Base-by-base conservation (phyloP, 2,329 filamentous ascomycete species). In the Tolypocladium cylindrosporum region DNA sequence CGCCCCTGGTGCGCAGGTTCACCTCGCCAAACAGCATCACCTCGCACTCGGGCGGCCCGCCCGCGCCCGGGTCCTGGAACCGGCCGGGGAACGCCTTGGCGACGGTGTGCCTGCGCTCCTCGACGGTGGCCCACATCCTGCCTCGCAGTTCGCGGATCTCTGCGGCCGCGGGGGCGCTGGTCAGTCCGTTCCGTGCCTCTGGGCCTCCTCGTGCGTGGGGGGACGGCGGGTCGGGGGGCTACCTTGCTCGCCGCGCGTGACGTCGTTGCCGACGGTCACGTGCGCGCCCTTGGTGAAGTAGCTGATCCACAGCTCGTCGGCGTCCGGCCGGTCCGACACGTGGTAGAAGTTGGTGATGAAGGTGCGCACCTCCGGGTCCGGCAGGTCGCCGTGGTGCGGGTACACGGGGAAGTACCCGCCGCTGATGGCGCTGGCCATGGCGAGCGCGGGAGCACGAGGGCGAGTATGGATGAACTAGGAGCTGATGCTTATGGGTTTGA, bases 311-410 rank as follows among this genome's bases (percentile, higher is more conserved):
- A 73, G 69, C 57, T 76, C 72, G 54, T 77, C 72, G 60, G 66
- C 65, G n/a, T 70, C 69, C 4, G 66, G 64, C 31, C 71, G 71
- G 61, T 80, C 78, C 31, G 77, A 79, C 14, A 70, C 63, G 4
- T 65, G 68, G 65, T 75, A 80, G 63, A 80, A 80, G 39, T 67
- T 66, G 57, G 71, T 69, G 59, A 79, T 70, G 55, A 79, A 79
- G 36, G 65, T 65, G 51, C 66, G 69, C 50, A 73, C 64, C 58
- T 66, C 66, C 36, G 66, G 64, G 24, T 73, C 70, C 3, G 67
- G 65, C 51, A 69, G 66, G 19, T 61, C 62, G 27, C 65, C 67
- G 52, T 65, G 62, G 36, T 67, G 62, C 43, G 71, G 68, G 55
- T 73, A 73, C 13, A 66, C 54, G 24, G 71, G 69, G 39, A 67